These are phyloP conservation scores for Osmozyma mogii DNA, from an alignment of 805 yeast genomes.

Conservation along the genomic window DNA sequence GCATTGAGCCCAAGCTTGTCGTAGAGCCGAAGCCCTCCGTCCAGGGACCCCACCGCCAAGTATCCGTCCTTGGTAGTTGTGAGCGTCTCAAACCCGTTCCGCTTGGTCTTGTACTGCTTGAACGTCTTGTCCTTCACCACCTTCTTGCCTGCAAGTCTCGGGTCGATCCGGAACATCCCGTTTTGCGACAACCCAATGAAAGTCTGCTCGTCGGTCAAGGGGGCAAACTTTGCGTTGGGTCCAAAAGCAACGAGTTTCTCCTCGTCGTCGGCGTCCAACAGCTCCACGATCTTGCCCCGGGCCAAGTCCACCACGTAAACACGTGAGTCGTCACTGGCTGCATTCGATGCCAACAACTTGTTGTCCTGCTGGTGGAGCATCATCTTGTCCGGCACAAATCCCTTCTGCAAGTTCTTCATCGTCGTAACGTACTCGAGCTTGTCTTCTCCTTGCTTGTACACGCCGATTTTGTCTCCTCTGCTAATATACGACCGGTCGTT, in stretches of 20 bases:
- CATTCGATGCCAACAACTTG: slow-evolving; percentile 57
- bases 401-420: slow-evolving; percentile 47
- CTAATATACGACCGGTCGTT: slow-evolving; percentile 73
- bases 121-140: slow-evolving; percentile 42
- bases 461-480: slow-evolving; percentile 74
- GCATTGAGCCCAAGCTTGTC: slow-evolving; percentile 70
- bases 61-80: slow-evolving; percentile 69
- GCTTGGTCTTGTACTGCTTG: slow-evolving; percentile 43
- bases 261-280: slow-evolving; percentile 51
- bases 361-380: slow-evolving; percentile 76
- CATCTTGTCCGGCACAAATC: slow-evolving; percentile 48
- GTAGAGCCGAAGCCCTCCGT: slow-evolving; percentile 71
- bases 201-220: slow-evolving; percentile 64
- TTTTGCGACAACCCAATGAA: slow-evolving; percentile 62
- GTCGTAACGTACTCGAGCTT: slow-evolving; percentile 58
- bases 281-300: slow-evolving; percentile 78
- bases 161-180: slow-evolving; percentile 71
- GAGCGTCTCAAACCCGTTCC: slow-evolving; percentile 45
- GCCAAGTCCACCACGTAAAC: slow-evolving; percentile 73
- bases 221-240: slow-evolving; percentile 69
- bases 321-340: slow-evolving; percentile 27
- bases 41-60: slow-evolving; percentile 66
- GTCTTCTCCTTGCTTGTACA: slow-evolving; percentile 54
- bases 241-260: slow-evolving; percentile 49
- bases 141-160: slow-evolving; percentile 53